phyloP scores from a whole-genome alignment of 2,329 filamentous ascomycete genomes.

The Epichloe coenophiala region DNA sequence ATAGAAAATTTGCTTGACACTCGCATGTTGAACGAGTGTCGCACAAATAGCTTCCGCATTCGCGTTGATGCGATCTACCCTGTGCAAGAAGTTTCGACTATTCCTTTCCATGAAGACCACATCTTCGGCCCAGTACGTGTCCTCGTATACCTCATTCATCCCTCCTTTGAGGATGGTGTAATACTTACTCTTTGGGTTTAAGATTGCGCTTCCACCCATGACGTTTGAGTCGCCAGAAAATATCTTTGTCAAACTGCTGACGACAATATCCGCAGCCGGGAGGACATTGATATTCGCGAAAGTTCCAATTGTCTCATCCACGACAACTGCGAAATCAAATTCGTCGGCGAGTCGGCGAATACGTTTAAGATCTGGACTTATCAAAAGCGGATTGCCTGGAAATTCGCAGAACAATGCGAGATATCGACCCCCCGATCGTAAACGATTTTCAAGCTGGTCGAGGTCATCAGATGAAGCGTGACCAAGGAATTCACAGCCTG shows the following conservation, averaged over 20 bases:
- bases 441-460: conserved; percentile 63
- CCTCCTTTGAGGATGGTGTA: conserved; percentile 55
- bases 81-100: conserved; percentile 75
- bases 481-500: conserved; percentile 80
- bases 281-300: conserved; percentile 93
- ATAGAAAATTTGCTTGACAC: conserved; percentile 73
- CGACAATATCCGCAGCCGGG: conserved; percentile 77
- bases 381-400: conserved; percentile 79
- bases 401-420: conserved; percentile 89
- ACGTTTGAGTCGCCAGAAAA: conserved; percentile 98
- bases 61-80: conserved; percentile 71
- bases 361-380: conserved; percentile 70
- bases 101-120: conserved; percentile 91
- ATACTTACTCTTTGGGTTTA: conserved; percentile 54
- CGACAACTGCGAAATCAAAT: conserved; percentile 78
- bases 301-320: conserved; percentile 94
- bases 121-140: conserved; percentile 91
- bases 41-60: conserved; percentile 78
- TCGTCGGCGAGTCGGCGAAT: conserved; percentile 67
- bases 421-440: conserved; percentile 61
- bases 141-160: conserved; percentile 59
- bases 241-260: conserved; percentile 90
- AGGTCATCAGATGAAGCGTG: conserved; percentile 64
- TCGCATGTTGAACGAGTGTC: conserved; percentile 44
- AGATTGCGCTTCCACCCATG: conserved; percentile 71